Base-by-base conservation (phyloP, 306 rosid genomes). In the Fagus sylvatica region DNA sequence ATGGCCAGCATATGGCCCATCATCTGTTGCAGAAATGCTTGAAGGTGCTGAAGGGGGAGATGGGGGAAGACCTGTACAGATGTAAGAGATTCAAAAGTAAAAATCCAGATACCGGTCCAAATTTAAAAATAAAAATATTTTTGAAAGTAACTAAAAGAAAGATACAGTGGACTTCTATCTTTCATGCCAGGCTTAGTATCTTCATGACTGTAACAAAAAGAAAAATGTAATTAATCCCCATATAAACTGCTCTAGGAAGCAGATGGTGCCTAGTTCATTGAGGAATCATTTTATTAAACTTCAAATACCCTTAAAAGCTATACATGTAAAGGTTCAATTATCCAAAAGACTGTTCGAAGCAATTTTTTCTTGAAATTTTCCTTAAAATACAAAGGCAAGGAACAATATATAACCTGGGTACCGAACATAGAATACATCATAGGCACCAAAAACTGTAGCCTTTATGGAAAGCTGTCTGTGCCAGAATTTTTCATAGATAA, bases 31-130 rank as follows among this genome's bases (percentile, higher is more conserved):
- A 36, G 93, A 84, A 80, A 80, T 77, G 84, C 82, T 75, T 13
- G 81, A 84, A 80, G 95, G 84, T 7, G 76, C 83, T 55, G 88
- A 77, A 37, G 99, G 99, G 53, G 99, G 98, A 82, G 98, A 95
- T 16, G 98, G 97, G 39, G 99, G 99, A 83, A 95, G 98, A 79
- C 97, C 98, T 94, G 91, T 81, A 76, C n/a, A 64, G 39, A 62
- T 40, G 56, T 32, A 74, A 78, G 71, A 74, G 37, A 51, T 66
- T 71, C 71, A 69, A 75, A 83, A 71, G 64, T 60, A 66, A 81
- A 71, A 74, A 69, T 76, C 69, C 61, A 73, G 39, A 67, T 17
- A 65, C 16, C 3, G 30, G 2, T 17, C 6, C 37, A 28, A 39
- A 17, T 19, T 22, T 28, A 30, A 17, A n/a, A 10, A 28, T n/a